Evolutionary conservation across 805 yeast species (phyloP), one percentile per base, ranked within the genome.

Genomic region (Sugiyamaella qingdaonensis): DNA sequence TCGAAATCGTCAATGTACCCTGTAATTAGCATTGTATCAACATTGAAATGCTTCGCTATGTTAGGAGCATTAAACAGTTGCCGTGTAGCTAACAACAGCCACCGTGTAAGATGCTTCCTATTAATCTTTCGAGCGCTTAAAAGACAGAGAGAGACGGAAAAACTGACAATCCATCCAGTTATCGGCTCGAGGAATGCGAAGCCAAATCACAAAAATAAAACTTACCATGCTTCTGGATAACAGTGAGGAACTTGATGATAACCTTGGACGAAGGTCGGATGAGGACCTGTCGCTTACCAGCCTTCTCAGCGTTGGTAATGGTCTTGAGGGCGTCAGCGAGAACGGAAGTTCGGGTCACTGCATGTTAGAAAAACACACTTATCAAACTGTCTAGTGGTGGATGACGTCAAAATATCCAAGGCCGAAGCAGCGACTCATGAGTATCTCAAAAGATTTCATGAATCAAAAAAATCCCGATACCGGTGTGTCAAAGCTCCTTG

Each of bases 211-310:
- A 9, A 24, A 36, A 35, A 44, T n/a, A 18, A 16, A 60, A 78
- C 82, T 66, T 76, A 78, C 97, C 97, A 78, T 91, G 97, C 80
- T 83, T 89, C 83, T 91, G 97, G 88, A 91, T 90, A 69, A 91
- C 97, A 73, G 88, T 82, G 77, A 91, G 82, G 81, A 89, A 91
- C 80, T 89, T 91, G 86, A 91, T 84, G 81, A 91, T 90, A 70
- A 91, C 97, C 87, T 91, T 91, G 74, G 97, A 91, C 52, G 97
- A 89, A 66, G 97, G 97, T 85, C 97, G 88, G 80, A 91, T 86
- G 75, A 91, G 79, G 71, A 91, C 97, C 82, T 91, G 97, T 81
- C 97, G 88, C 84, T 91, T 91, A 79, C 97, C 97, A 79, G 96
- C 85, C 81, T 90, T 91, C 81, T 91, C 97, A 79, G 97, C 97